phyloP scores from a whole-genome alignment of 1,284 basidiomycete genomes.

The Schizopora paradoxa region DNA sequence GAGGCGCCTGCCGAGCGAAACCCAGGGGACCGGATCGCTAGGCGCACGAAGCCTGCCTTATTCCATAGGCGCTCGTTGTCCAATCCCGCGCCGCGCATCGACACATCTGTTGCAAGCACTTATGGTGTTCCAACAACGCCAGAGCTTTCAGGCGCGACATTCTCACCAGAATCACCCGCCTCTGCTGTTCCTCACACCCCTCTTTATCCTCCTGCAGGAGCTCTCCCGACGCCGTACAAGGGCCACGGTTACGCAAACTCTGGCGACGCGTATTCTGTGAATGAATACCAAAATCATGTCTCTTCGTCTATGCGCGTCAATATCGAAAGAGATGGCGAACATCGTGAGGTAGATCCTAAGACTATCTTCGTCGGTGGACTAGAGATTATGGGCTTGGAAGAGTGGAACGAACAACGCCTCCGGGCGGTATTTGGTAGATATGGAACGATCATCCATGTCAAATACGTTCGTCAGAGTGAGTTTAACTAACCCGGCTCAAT shows the following conservation, averaged over 20 bases:
- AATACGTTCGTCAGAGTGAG: slow-evolving; percentile 59
- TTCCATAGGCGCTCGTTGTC: slow-evolving; percentile 16
- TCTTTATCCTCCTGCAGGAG: slow-evolving; percentile 10
- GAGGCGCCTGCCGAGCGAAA: neutral
- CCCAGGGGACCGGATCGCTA: too few species aligned
- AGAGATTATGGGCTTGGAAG: slow-evolving; percentile 51
- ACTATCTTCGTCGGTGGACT: slow-evolving; percentile 74
- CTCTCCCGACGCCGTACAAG: neutral
- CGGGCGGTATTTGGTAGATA: slow-evolving; percentile 53
- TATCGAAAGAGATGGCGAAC: slow-evolving; percentile 20
- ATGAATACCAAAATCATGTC: slow-evolving; percentile 1
- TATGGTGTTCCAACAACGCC: slow-evolving; percentile 15
- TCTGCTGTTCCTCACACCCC: slow-evolving; percentile 17
- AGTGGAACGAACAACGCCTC: slow-evolving; percentile 65
- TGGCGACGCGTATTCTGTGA: neutral
- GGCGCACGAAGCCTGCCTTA: too few species aligned
- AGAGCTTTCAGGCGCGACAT: slow-evolving; percentile 6
- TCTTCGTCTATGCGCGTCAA: slow-evolving; percentile 7
- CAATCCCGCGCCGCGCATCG: slow-evolving; percentile 11
- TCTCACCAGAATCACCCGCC: slow-evolving; percentile 14
- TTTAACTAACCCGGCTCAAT: slow-evolving; percentile 10
- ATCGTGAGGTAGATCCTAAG: slow-evolving; percentile 45
- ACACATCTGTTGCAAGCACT: neutral
- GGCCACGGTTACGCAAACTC: neutral
- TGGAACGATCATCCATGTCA: slow-evolving; percentile 57